Evolutionary conservation across 352 stramenopile genomes (phyloP), one percentile per base, ranked within the genome.

Genomic region (Globisporangium polare): DNA sequence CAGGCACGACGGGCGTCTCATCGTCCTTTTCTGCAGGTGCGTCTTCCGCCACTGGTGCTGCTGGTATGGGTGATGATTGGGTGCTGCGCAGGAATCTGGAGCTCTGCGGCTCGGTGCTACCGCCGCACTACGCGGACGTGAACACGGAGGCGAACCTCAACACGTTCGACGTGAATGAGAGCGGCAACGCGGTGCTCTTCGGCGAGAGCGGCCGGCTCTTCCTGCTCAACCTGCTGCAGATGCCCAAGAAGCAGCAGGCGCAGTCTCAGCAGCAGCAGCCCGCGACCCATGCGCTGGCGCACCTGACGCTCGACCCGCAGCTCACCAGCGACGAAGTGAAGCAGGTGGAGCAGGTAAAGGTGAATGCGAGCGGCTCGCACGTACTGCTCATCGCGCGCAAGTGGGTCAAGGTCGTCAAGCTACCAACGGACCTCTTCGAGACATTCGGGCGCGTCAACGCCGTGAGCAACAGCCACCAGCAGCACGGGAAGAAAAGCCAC

Each of bases 111-210:
- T 65, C 72, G 24, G 76, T 86, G 63, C 53, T 54, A 35, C 79
- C 78, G 58, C 79, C 82, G 17, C 69, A 65, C 37, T 89, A 86
- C 63, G 76, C 68, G 17, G 68, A 84, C 46, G 53, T 89, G 45
- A 67, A 71, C 58, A 81, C 73, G 50, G 72, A 75, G 31, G 75
- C 77, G 50, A 72, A 87, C 51, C 67, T 87, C 26, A 77, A 77
- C 60, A 88, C 82, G 1, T 91, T 91, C 51, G 82, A 89, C 60
- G 76, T 91, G 53, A 71, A 68, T 67, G 75, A 86, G n/a, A 65
- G 66, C 58, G 70, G 73, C 62, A 69, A 78, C 27, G 74, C 67
- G 52, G 72, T 80, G 60, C 67, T 91, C 43, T 75, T 82, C 51
- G 72, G 71, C 37, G 77, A 78, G 39, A 56, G 56, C 50, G 74